Percentiles rank a stretch among this genome's conserved stretches.
Evolutionary conservation across 1,139 yeast species (phyloP).

Genomic region (Diutina sp.): DNA sequence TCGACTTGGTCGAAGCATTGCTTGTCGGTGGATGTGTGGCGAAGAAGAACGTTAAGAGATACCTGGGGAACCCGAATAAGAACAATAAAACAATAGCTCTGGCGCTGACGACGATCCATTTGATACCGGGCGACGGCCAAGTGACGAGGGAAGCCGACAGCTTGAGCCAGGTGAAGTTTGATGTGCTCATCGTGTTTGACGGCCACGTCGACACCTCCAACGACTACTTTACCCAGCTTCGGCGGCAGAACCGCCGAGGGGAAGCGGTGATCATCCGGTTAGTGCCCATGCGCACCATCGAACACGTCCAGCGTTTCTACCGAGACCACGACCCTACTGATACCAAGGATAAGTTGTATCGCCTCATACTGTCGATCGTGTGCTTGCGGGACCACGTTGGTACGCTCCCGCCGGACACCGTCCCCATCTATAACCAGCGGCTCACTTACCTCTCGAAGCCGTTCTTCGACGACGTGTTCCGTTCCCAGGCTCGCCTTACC

Average conservation of each 20-base stretch:
- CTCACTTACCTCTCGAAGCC: slow-evolving; percentile 42
- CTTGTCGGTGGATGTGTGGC: background rate
- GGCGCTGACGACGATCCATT: slow-evolving; percentile 18
- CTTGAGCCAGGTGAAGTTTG: slow-evolving; percentile 27
- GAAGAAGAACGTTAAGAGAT: slow-evolving; percentile 2
- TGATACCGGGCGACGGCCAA: slow-evolving; percentile 31
- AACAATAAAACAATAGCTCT: slow-evolving; percentile 4
- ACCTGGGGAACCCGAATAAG: slow-evolving; percentile 5
- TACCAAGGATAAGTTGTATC: slow-evolving; percentile 39
- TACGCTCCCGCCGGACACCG: slow-evolving; percentile 62
- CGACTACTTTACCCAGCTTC: slow-evolving; percentile 16
- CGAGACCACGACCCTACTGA: slow-evolving; percentile 13
- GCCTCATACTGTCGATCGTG: slow-evolving; percentile 71
- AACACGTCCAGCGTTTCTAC: slow-evolving; percentile 42
- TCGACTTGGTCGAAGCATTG: slow-evolving; percentile 25
- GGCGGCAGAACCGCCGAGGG: slow-evolving; percentile 19
- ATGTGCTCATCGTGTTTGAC: slow-evolving; percentile 59
- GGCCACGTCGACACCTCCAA: slow-evolving; percentile 40
- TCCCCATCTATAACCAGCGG: slow-evolving; percentile 62
- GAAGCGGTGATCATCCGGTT: slow-evolving; percentile 51
- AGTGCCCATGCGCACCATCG: slow-evolving; percentile 70
- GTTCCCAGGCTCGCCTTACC: slow-evolving; percentile 2
- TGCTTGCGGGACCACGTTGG: slow-evolving; percentile 81
- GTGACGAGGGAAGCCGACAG: slow-evolving; percentile 15
- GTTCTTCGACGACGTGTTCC: slow-evolving; percentile 41